Evolutionary conservation across 192 early-diverging fungal genomes (phyloP), one percentile per base, ranked within the genome.

Genomic region (Helicostylum pulchrum): DNA sequence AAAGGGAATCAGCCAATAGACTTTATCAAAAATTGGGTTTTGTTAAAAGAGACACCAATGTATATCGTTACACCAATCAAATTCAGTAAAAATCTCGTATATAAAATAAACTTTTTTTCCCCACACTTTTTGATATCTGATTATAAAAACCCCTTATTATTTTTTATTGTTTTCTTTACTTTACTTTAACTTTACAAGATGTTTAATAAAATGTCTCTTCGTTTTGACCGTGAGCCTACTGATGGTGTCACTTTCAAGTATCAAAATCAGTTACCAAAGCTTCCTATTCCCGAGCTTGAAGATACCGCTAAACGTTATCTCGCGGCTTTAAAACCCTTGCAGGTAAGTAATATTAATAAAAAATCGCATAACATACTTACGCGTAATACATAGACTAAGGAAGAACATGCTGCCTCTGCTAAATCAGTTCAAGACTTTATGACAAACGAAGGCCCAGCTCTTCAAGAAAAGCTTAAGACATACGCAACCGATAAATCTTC

Each of bases 271-370:
- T 65, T 87, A 10, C 85, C 84, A 39, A 78, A 81, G 8, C 68
- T 87, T 45, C 85, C 85, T 12, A 81, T 88, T 17, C 84, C 86
- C 4, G 42, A 71, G 15, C 77, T 87, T 7, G 69, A 75, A 52
- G 77, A 82, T 3, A 85, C 85, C 0, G 36, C 77, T 15, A 47
- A 69, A 45, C 70, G 66, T 43, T 86, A 85, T 56, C 51, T 88
- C 3, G 53, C 73, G 47, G 79, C 76, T 12, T 44, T 85, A 4
- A 72, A 66, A n/a, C 81, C 84, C 15, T 60, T 88, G n/a, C 74
- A 80, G 68, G 82, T 92, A 44, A 68, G 77, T 73, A 54, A 70
- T 50, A 46, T 52, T n/a, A 2, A 75, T 85, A 12, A 73, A 77
- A 51, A 62, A 64, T 31, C 79, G 82, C 1, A 84, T 81, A 31